phyloP scores from a whole-genome alignment of 1,284 basidiomycete species.

The Boletus calvinii region DNA sequence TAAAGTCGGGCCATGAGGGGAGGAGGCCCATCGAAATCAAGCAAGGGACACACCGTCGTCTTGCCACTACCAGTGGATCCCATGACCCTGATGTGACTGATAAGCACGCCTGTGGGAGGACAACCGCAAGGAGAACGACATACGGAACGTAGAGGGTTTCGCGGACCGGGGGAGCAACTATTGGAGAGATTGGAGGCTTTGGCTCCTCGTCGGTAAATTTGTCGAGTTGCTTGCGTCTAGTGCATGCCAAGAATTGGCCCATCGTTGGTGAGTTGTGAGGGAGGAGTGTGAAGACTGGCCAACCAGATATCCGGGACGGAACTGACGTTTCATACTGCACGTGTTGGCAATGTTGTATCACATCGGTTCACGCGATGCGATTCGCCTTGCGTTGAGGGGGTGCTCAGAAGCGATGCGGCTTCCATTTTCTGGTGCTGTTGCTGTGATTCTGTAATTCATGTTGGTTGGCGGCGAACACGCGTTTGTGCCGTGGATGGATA shows the following conservation, averaged over 20 bases:
- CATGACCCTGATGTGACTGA: conserved; percentile 34
- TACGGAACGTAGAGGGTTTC: conserved; percentile 35
- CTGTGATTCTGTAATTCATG: conserved; percentile 25
- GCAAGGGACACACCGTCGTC: conserved; percentile 30
- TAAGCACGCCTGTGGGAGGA: conserved; percentile 23
- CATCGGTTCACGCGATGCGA: conserved; percentile 29
- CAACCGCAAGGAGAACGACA: conserved; percentile 10
- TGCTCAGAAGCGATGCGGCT: conserved; percentile 27
- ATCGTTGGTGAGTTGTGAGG: conserved; percentile 23
- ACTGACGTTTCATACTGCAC: conserved; percentile 29
- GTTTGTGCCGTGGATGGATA: conserved; percentile 21
- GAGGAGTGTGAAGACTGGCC: conserved; percentile 14
- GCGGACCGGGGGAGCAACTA: conserved; percentile 9
- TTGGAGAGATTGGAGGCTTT: conserved; percentile 20
- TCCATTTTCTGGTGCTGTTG: conserved; percentile 19
- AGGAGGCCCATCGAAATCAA: neutral
- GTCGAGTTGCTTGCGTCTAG: conserved; percentile 29
- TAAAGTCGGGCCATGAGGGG: conserved; percentile 18
- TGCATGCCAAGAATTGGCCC: conserved; percentile 32
- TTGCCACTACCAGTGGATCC: conserved; percentile 37
- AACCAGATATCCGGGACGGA: conserved; percentile 30
- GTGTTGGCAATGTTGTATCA: conserved; percentile 33
- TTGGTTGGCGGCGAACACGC: conserved; percentile 23
- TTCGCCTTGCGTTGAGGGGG: conserved; percentile 29
- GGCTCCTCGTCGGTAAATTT: conserved; percentile 29